Evolutionary conservation across 2,329 filamentous ascomycete genomes (phyloP).

Genomic region (Nemania diffusa): DNA sequence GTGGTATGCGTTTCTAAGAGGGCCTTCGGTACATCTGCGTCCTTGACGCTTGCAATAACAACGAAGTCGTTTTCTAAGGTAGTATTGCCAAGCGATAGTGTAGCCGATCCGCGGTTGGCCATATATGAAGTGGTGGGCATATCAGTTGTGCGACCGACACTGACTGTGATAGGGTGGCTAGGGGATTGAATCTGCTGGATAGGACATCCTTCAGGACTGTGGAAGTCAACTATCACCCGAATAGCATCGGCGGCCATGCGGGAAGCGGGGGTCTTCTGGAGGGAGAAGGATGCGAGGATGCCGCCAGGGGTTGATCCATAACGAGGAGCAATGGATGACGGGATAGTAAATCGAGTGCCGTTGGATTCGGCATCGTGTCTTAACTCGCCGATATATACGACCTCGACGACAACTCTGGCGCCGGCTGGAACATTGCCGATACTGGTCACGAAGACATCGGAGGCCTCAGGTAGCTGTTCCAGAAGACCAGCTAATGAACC

Average conservation of each 20-base stretch:
- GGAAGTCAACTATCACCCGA: constrained; percentile 25
- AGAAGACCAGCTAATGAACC: constrained; percentile 26
- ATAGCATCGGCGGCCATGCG: constrained; percentile 8
- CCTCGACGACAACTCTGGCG: constrained; percentile 19
- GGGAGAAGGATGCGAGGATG: no score
- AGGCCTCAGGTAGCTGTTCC: constrained; percentile 28
- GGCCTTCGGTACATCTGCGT: constrained; percentile 26
- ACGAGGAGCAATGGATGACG: constrained; percentile 33
- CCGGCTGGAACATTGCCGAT: constrained; percentile 30
- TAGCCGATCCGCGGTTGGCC: constrained; percentile 26
- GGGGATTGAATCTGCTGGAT: constrained; percentile 32
- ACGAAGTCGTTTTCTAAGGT: constrained; percentile 32
- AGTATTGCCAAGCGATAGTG: constrained; percentile 23
- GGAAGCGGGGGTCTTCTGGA: background rate
- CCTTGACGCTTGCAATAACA: constrained; percentile 24
- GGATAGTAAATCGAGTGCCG: constrained; percentile 34
- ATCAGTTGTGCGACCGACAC: constrained; percentile 28
- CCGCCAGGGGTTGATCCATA: constrained; percentile 20
- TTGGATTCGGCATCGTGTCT: constrained; percentile 30
- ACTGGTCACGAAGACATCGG: constrained; percentile 31
- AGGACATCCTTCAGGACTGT: constrained; percentile 26
- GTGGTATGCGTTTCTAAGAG: constrained; percentile 33
- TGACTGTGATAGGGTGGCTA: constrained; percentile 31
- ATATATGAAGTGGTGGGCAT: constrained; percentile 26
- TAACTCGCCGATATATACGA: constrained; percentile 34